These are phyloP conservation scores for Dinochytrium kinnereticum DNA, from an alignment of 371 early-diverging fungal genomes.

Conservation along the genomic window DNA sequence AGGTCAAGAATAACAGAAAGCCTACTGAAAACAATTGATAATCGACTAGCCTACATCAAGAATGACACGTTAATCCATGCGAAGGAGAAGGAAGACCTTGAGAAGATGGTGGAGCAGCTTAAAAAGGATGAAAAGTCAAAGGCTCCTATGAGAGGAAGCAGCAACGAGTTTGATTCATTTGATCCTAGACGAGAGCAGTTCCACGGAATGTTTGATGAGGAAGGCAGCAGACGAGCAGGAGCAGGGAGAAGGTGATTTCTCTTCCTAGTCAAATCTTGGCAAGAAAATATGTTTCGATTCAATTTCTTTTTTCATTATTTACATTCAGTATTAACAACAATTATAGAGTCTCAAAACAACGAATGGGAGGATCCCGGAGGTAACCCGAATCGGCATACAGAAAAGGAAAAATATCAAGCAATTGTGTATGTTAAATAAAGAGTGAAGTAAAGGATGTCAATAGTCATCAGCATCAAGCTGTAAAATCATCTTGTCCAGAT, in stretches of 20 bases:
- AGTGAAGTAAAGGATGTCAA: too few relatives aligned
- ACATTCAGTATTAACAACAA: background rate
- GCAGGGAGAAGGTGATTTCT: background rate
- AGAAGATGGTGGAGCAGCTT: constrained; percentile 24
- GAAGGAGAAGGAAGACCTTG: constrained; percentile 25
- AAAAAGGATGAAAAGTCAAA: constrained; percentile 23
- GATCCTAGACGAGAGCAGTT: constrained; percentile 16
- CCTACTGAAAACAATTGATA: constrained; percentile 27
- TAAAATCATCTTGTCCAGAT: background rate
- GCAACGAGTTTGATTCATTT: background rate
- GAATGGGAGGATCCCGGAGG: constrained; percentile 6
- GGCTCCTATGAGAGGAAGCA: background rate
- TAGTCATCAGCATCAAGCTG: background rate
- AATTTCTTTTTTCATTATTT: background rate
- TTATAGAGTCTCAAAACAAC: background rate
- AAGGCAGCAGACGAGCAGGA: background rate
- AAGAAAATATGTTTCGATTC: background rate
- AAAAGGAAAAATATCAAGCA: too few relatives aligned
- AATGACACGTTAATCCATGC: constrained; percentile 2
- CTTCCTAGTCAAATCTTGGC: background rate
- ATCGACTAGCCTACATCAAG: constrained; percentile 13
- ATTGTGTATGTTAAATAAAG: too few relatives aligned
- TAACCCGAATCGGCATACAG: background rate
- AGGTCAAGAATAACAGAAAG: constrained; percentile 30
- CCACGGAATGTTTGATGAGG: constrained; percentile 15